Percentiles rank a stretch among this genome's conserved stretches.
Evolutionary conservation across 441 rosid species (phyloP).

Genomic region (Adansonia rubrostipa): DNA sequence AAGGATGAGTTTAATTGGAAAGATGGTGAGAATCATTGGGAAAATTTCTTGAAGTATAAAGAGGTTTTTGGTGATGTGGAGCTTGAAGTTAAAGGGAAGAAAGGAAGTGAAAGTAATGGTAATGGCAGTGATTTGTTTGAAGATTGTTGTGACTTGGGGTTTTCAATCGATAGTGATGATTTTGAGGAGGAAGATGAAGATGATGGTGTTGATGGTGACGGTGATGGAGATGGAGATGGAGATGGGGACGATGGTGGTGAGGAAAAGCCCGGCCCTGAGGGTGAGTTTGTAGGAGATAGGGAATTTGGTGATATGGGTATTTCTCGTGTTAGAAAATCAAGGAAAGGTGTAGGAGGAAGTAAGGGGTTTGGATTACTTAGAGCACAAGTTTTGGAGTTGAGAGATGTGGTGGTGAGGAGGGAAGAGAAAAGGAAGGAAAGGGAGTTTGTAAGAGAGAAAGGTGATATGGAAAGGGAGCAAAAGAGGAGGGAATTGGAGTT

Average conservation of each 20-base stretch:
- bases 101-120: conserved; percentile 35
- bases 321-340: conserved; percentile 35
- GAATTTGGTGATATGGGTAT: conserved; percentile 41
- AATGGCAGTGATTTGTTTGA: conserved; percentile 51
- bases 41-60: conserved; percentile 68
- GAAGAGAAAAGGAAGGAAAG: conserved; percentile 69
- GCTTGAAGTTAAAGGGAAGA: conserved; percentile 62
- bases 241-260: conserved; percentile 41
- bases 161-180: conserved; percentile 58
- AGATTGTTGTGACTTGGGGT: conserved; percentile 60
- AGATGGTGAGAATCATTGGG: conserved; percentile 82
- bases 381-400: conserved; percentile 55
- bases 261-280: conserved; percentile 34
- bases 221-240: not conserved
- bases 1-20: conserved; percentile 63
- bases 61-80: conserved; percentile 85
- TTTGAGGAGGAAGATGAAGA: conserved; percentile 56
- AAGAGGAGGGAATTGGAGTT: conserved; percentile 52
- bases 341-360: conserved; percentile 37
- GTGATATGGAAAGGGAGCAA: conserved; percentile 43
- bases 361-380: conserved; percentile 55
- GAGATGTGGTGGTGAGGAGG: conserved; percentile 51
- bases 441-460: conserved; percentile 50
- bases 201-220: conserved; percentile 43
- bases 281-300: conserved; percentile 39